A percentile compares a stretch with the other conserved stretches of the same genome.
phyloP scores from a whole-genome alignment of 176 grass and related monocot genomes.

The Oryza brachyantha region DNA sequence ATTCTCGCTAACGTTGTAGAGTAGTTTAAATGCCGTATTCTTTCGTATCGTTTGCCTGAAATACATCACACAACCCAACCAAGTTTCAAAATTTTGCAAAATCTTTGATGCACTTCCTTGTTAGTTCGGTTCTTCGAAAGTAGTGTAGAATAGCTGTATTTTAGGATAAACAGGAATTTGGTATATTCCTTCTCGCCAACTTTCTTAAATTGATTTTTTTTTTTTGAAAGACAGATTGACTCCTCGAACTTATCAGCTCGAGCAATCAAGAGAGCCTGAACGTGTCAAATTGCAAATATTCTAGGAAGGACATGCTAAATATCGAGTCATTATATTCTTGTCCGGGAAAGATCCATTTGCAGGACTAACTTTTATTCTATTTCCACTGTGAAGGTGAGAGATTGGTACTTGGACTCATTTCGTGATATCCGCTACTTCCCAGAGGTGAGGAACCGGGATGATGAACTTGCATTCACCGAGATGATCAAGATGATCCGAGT shows the following conservation, averaged over 20 bases:
- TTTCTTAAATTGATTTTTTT: background rate
- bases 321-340: constrained; percentile 1
- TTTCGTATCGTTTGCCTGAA: background rate
- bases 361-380: background rate
- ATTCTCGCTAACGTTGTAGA: background rate
- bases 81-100: background rate
- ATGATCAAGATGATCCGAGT: constrained; percentile 93
- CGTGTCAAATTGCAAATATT: constrained; percentile 14
- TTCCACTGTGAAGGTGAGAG: constrained; percentile 48
- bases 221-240: background rate
- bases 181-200: constrained; percentile 12
- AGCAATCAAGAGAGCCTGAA: background rate
- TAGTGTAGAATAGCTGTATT: background rate
- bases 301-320: background rate
- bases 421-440: constrained; percentile 78
- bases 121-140: background rate
- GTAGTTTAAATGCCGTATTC: background rate
- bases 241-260: constrained; percentile 13
- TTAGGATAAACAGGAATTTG: background rate
- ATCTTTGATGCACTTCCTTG: background rate
- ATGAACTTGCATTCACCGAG: constrained; percentile 79
- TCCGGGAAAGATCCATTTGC: background rate
- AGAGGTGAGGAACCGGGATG: constrained; percentile 34
- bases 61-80: background rate
- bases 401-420: constrained; percentile 94